These are phyloP conservation scores for Fusarium mangiferae DNA, from an alignment of 2,329 filamentous ascomycete genomes.

Conservation along the genomic window DNA sequence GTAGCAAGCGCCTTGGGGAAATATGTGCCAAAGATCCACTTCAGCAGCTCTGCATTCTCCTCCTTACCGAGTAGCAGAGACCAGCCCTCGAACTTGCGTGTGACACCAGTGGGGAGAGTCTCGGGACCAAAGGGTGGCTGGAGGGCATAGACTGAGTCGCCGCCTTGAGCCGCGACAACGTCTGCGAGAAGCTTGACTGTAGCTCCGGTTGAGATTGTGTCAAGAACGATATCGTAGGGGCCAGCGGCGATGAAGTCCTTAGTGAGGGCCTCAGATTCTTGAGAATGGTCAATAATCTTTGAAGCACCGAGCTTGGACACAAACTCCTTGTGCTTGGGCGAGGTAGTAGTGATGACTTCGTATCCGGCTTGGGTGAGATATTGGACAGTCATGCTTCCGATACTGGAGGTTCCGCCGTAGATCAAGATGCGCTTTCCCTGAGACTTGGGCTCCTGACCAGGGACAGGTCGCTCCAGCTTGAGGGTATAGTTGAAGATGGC, in stretches of 20 bases:
- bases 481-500: conserved; percentile 30
- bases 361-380: conserved; percentile 34
- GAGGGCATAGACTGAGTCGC: conserved; percentile 25
- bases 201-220: conserved; percentile 26
- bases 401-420: conserved; percentile 33
- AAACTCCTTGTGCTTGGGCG: conserved; percentile 27
- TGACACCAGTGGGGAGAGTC: conserved; percentile 16
- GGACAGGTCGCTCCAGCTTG: conserved; percentile 20
- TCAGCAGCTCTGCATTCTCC: conserved; percentile 19
- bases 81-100: conserved; percentile 33
- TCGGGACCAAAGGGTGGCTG: conserved; percentile 29
- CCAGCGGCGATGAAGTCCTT: conserved; percentile 14
- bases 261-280: not conserved
- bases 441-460: not conserved
- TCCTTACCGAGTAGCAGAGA: conserved; percentile 31
- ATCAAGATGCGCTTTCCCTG: conserved; percentile 26
- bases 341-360: conserved; percentile 31
- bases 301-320: conserved; percentile 23
- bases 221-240: conserved; percentile 21
- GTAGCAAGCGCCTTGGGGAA: conserved; percentile 22
- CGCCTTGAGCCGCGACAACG: conserved; percentile 21
- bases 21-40: conserved; percentile 32
- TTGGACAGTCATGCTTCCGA: conserved; percentile 28
- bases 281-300: conserved; percentile 12
- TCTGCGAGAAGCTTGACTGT: conserved; percentile 29